Base-by-base conservation (phyloP, 495 filamentous ascomycete species). In the Trypethelium eluteriae region DNA sequence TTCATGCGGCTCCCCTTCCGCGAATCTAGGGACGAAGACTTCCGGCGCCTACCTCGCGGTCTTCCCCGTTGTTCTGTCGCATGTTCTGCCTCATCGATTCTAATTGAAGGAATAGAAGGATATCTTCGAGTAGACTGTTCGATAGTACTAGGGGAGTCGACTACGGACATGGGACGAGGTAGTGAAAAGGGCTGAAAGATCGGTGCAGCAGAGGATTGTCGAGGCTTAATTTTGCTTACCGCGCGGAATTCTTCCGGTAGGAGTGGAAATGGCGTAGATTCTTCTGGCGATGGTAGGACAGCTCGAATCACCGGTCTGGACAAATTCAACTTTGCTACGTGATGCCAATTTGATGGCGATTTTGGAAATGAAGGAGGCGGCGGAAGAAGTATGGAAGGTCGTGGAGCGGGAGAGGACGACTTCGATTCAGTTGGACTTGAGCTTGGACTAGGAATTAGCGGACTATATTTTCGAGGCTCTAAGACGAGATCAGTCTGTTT, bases 221-320 rank as follows among this genome's bases (percentile, higher is more conserved):
- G 66, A 36, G 66, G 56, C 39, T 62, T 68, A 1, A n/a, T 46
- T 18, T 62, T 36, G 16, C 6, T 34, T 38, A 34, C 57, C 16
- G 70, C 68, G 2, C 66, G 68, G n/a, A 70, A 66, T 63, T 72
- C 70, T 65, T 72, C 70, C 10, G 70, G 70, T 38, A 72, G 63
- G 25, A 72, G 64, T 35, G 68, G 66, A 9, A 64, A 50, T 4
- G 70, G 14, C 10, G 32, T 5, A 9, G 7, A 34, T 59, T 34
- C 70, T 2, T 62, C 66, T 0, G 68, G 66, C 1, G 65, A 64
- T 5, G 63, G 39, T 10, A 68, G 11, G 12, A 56, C 53, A 18
- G 57, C 63, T 56, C 67, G 68, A 10, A 62, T 64, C 56, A 69
- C 68, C 49, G 67, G 66, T 14, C 69, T 50, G 2, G 69, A 71